phyloP scores from a whole-genome alignment of 139 green algal species.

The Chlorella vulgaris region DNA sequence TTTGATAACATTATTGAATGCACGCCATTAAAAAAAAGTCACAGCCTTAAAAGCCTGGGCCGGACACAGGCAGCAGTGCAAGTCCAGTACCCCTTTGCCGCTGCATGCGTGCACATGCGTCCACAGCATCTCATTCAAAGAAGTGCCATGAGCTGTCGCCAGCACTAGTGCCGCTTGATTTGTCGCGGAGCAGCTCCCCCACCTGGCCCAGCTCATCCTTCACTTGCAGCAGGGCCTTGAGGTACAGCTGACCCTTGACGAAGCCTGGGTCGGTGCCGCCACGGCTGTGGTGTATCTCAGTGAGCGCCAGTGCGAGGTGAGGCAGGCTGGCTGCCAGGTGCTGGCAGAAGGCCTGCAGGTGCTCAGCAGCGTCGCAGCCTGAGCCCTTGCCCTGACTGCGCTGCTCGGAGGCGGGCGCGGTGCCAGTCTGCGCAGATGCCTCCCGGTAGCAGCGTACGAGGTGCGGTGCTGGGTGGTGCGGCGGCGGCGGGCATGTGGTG shows the following conservation, averaged over 20 bases:
- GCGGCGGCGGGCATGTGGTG: too few relatives aligned
- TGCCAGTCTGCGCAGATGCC: slow-evolving; percentile 20
- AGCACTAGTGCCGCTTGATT: background rate
- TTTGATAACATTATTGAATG: too few relatives aligned
- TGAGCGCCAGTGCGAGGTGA: slow-evolving; percentile 30
- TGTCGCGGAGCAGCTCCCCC: slow-evolving; percentile 3
- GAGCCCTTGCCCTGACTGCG: background rate
- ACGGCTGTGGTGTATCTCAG: slow-evolving; percentile 21
- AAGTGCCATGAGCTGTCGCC: too few relatives aligned
- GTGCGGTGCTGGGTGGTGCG: too few relatives aligned
- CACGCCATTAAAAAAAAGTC: too few relatives aligned
- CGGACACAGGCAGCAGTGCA: too few relatives aligned
- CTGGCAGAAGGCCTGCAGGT: background rate
- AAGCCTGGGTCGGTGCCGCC: background rate
- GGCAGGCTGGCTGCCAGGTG: slow-evolving; percentile 3
- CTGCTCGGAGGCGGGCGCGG: background rate
- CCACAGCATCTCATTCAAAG: too few relatives aligned
- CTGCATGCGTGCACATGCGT: too few relatives aligned
- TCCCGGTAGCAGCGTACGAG: background rate
- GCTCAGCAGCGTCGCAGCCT: background rate
- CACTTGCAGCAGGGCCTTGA: slow-evolving; percentile 27
- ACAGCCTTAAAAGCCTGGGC: too few relatives aligned
- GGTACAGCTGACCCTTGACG: slow-evolving; percentile 11
- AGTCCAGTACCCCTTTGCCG: too few relatives aligned
- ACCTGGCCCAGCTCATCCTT: slow-evolving; percentile 27